These are phyloP conservation scores for Trichosporon asahii DNA, from an alignment of 1,284 basidiomycete genomes.

Conservation along the genomic window DNA sequence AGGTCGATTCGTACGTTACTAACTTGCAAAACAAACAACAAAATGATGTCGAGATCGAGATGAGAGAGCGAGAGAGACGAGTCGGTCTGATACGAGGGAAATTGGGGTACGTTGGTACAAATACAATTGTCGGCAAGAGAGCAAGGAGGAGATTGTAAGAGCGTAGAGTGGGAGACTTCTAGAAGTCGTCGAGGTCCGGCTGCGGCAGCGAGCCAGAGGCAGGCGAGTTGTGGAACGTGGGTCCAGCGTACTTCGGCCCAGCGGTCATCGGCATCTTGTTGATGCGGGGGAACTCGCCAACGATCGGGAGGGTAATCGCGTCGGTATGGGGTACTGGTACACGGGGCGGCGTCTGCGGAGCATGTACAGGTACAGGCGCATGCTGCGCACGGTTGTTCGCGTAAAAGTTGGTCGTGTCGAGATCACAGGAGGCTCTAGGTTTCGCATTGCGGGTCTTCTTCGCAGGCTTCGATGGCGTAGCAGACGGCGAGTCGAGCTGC, in stretches of 20 bases:
- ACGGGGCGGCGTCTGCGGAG: constrained; percentile 45
- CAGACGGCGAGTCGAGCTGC: constrained; percentile 28
- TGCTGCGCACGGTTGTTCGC: constrained; percentile 33
- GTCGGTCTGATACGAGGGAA: neutral
- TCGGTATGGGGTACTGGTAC: constrained; percentile 13
- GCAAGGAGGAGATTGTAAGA: neutral
- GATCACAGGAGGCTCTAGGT: constrained; percentile 23
- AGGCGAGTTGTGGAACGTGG: constrained; percentile 50
- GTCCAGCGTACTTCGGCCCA: constrained; percentile 45
- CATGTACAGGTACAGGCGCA: neutral
- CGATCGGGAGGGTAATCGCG: constrained; percentile 22
- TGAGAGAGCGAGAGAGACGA: constrained; percentile 3
- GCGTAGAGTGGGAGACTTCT: constrained; percentile 42
- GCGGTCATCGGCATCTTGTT: constrained; percentile 16
- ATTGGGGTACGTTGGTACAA: neutral
- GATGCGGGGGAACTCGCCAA: constrained; percentile 44
- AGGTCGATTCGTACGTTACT: constrained; percentile 9
- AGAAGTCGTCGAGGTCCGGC: constrained; percentile 50
- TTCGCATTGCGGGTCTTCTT: constrained; percentile 11
- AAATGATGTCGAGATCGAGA: constrained; percentile 4
- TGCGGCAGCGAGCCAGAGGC: constrained; percentile 41
- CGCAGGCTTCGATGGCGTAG: neutral
- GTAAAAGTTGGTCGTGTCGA: constrained; percentile 40
- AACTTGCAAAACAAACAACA: constrained; percentile 8
- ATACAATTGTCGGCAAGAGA: constrained; percentile 2